Evolutionary conservation across 106 monocot species (phyloP).

Genomic region (Phalaenopsis equestris): DNA sequence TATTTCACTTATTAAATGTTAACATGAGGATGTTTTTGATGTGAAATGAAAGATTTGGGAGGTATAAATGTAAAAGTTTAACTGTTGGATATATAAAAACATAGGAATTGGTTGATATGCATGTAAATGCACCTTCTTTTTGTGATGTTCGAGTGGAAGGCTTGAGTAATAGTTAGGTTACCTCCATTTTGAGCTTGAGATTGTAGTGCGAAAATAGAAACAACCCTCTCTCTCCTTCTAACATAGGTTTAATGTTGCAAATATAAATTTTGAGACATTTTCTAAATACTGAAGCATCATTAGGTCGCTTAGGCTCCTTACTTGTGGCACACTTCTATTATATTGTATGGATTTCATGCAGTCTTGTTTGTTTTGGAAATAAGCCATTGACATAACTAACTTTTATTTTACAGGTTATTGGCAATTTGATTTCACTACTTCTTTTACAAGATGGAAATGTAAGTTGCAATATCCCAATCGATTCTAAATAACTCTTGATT

Average conservation of each 20-base stretch:
- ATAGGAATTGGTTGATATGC: too few relatives aligned
- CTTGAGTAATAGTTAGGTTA: neutral
- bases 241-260: neutral
- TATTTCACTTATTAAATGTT: too few relatives aligned
- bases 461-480: slow-evolving; percentile 5
- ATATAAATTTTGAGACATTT: neutral
- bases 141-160: neutral
- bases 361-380: neutral
- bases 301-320: neutral
- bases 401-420: slow-evolving; percentile 55
- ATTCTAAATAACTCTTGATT: neutral
- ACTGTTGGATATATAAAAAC: too few relatives aligned
- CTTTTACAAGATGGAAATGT: slow-evolving; percentile 64
- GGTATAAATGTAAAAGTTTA: too few relatives aligned
- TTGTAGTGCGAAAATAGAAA: neutral
- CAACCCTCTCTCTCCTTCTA: too few relatives aligned
- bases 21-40: too few relatives aligned
- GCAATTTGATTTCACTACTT: slow-evolving; percentile 78
- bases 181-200: neutral
- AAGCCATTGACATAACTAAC: neutral
- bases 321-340: neutral
- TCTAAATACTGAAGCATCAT: too few relatives aligned
- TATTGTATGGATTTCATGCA: neutral
- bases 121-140: neutral
- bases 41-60: too few relatives aligned